Conservation (phyloP, 306 rosid species). For the Cucumis sativus region Cucumber_9930_V3 NC_026657.2:15311001-15311500, state of each 20-base stretch:
- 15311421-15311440: background rate
- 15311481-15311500: background rate
- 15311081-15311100: no score
- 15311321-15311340: constrained; percentile 7
- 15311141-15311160: background rate
- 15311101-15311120: background rate
- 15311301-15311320: constrained; percentile 5
- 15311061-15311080: no score
- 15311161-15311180: background rate
- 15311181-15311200: background rate
- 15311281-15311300: constrained; percentile 6
- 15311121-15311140: background rate
- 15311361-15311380: constrained; percentile 7
- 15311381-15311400: constrained; percentile 6
- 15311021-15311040: no score
- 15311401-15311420: background rate
- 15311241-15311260: background rate
- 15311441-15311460: background rate
- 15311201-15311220: background rate
- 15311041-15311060: no score
- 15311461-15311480: constrained; percentile 10
- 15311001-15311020: no score
- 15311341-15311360: no score
- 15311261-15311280: background rate
- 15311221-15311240: background rate